phyloP scores from a whole-genome alignment of 257 asterid species.

The Solanum lycopersicoides region DNA sequence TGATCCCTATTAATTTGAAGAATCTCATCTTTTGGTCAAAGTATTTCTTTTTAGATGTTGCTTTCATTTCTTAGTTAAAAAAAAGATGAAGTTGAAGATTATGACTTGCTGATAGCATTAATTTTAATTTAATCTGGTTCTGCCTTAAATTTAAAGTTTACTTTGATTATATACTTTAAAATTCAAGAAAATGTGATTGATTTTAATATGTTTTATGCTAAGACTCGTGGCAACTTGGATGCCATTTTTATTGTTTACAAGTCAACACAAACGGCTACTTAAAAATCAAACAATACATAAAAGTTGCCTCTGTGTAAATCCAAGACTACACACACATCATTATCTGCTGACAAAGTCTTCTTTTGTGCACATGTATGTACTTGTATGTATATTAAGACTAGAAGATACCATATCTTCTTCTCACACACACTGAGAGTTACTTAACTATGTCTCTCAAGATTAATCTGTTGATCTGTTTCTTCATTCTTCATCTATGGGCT shows the following conservation, averaged over 20 bases:
- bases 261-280: neutral
- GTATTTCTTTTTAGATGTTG: neutral
- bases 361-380: neutral
- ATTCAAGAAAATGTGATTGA: neutral
- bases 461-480: conserved; percentile 10
- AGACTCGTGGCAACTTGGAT: neutral
- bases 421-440: neutral
- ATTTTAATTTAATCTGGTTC: neutral
- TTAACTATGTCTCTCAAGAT: conserved; percentile 10
- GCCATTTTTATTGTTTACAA: neutral
- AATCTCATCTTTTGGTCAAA: neutral
- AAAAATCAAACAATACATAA: neutral
- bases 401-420: neutral
- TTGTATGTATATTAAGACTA: neutral
- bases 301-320: neutral
- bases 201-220: neutral
- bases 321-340: neutral
- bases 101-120: neutral
- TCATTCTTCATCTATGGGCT: conserved; percentile 4
- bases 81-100: neutral
- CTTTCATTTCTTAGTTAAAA: neutral
- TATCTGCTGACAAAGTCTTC: neutral
- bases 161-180: neutral
- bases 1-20: neutral
- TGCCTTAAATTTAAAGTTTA: too few relatives aligned